Evolutionary conservation across 352 stramenopile genomes (phyloP).

Genomic region (Pythium phragmitis): DNA sequence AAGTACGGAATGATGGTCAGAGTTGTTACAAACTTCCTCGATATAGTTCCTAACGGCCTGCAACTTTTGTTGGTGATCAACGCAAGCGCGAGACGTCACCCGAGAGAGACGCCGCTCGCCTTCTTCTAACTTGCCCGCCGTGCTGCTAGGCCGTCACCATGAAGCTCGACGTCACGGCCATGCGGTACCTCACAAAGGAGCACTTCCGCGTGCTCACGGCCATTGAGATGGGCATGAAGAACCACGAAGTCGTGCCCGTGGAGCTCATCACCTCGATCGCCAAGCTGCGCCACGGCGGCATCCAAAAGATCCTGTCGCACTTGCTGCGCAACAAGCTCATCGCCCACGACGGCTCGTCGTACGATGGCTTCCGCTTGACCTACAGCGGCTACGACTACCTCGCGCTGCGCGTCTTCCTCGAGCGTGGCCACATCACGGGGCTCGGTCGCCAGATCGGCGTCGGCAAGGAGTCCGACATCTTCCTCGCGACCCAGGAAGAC

Average conservation of each 20-base stretch:
- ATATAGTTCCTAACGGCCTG: conserved; percentile 13
- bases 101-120: neutral
- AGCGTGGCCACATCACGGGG: conserved; percentile 89
- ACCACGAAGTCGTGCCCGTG: conserved; percentile 97
- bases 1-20: conserved; percentile 1
- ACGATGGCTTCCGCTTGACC: conserved; percentile 98
- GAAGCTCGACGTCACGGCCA: conserved; percentile 93
- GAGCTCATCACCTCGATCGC: conserved; percentile 96
- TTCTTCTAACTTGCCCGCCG: neutral
- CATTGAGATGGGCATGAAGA: conserved; percentile 99
- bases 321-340: conserved; percentile 98
- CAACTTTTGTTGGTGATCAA: conserved; percentile 30
- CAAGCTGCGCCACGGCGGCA: conserved; percentile 96
- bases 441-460: conserved; percentile 96
- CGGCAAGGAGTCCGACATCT: conserved; percentile 99
- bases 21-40: neutral
- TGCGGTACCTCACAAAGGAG: conserved; percentile 93
- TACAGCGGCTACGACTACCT: conserved; percentile 99
- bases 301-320: conserved; percentile 96
- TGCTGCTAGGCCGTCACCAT: conserved; percentile 34
- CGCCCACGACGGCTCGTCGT: conserved; percentile 95
- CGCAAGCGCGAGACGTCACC: conserved; percentile 9
- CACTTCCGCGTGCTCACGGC: conserved; percentile 99
- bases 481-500: conserved; percentile 91
- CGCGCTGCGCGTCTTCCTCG: conserved; percentile 94